Base-by-base conservation (phyloP, 2,329 filamentous ascomycete genomes). In the Pseudogymnoascus sp. region DNA sequence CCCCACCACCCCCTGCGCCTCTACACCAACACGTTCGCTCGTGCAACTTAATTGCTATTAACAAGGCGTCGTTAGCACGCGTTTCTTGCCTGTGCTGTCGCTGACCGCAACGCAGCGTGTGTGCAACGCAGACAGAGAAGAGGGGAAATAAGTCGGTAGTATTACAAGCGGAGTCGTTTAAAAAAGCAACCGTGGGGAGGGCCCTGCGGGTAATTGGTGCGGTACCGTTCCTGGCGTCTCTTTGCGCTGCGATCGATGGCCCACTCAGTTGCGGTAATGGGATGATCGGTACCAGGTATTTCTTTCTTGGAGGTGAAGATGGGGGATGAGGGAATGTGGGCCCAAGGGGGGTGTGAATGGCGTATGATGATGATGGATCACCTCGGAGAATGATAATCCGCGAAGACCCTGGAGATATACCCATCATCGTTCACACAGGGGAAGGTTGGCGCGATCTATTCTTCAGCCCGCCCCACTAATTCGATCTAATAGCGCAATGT, bases 351-450 rank as follows among this genome's bases (percentile, higher is more conserved):
- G 15, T 53, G 25, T 53, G 6, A 18, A 6, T 53, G 8, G 28
- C 47, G 47, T 15, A 14, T 53, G 47, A 28, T 53, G 47, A 28
- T 53, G 28, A 53, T 9, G 47, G 47, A 53, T 53, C 47, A 53
- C 15, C 9, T 4, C 15, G 28, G 28, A 20, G 47, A 18, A 14
- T 20, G 47, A 53, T 20, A 53, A 25, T 18, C 47, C 47, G 8
- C 28, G 33, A 53, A 53, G 47, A 53, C 47, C 28, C 28, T 53
- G 33, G 28, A 5, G 47, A 50, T 28, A 53, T 33, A 6, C 18
- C 15, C 28, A 53, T 53, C 28, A 9, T 33, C 6, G 47, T 53
- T 20, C 11, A 33, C n/a, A 33, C 47, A 53, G 47, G 28, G 47
- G 47, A 20, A 6, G n/a, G 47, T 20, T 53, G 47, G 47, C 47